Base-by-base conservation (phyloP, 352 stramenopile species). In the Phytophthora syringae region DNA sequence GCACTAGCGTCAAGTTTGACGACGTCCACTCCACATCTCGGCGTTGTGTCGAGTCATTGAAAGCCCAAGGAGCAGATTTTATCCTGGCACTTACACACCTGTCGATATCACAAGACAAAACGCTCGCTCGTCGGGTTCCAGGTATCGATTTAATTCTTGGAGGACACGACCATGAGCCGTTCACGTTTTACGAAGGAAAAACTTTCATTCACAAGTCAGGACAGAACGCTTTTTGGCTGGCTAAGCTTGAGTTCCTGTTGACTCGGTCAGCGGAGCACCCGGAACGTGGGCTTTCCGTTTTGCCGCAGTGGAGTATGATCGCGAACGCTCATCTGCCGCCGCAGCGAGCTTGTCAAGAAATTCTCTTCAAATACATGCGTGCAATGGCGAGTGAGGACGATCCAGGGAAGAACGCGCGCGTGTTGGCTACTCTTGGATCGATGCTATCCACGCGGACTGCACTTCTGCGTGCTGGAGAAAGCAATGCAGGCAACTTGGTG, bases 151-250 rank as follows among this genome's bases (percentile, higher is more conserved):
- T 97, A 40, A 84, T 98, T 34, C 74, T 98, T 18, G 93, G 93
- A 13, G 92, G 93, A 11, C 93, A 98, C 65, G 93, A 98, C 63
- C 93, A 98, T 64, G 89, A 97, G 37, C 89, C 89, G 0, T 89
- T 97, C 51, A 92, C 91, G 40, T 55, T 93, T 48, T 90, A 94
- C 45, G 74, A 93, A 60, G 67, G 82, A 56, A 79, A 89, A 22
- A 95, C 89, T 1, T 79, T 97, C 34, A 89, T 97, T 30, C 92
- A 96, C 80, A 97, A 97, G 63, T 95, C 84, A 34, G 90, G 90
- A 7, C 87, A 95, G 61, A 95, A 97, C 55, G 87, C 80, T 7
- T 88, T 94, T 27, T 97, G 89, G 89, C 74, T 97, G 27, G 90
- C 77, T 0, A 82, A 74, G 12, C 77, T 97, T 24, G 81, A 96